Evolutionary conservation across 78 protist species (phyloP).

Genomic region (Diacronema lutheri): DNA sequence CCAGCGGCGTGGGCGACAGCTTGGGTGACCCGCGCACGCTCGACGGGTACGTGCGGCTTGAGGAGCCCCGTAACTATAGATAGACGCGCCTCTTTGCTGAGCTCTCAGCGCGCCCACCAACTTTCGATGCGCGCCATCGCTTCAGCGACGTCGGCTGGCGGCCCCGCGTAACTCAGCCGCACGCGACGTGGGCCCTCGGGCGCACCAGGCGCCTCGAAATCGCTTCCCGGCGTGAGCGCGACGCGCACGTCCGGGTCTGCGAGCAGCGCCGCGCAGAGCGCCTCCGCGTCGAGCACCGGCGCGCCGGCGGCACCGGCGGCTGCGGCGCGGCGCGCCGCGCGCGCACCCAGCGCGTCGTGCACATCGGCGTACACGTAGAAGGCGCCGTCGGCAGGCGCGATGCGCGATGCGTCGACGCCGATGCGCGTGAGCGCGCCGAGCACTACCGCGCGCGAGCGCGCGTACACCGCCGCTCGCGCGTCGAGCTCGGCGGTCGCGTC

Average conservation of each 20-base stretch:
- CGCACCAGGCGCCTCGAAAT: not conserved
- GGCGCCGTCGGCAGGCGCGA: not conserved
- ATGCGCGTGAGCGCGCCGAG: not conserved
- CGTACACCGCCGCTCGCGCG: not conserved
- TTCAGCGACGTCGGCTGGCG: not conserved
- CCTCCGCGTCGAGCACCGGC: not conserved
- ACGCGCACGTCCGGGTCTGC: not conserved
- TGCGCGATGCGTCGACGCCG: not conserved
- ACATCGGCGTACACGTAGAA: not conserved
- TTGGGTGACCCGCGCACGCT: too few relatives aligned
- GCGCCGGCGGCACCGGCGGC: too few relatives aligned
- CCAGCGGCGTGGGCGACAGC: too few relatives aligned
- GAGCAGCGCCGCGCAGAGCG: not conserved
- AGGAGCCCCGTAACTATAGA: too few relatives aligned
- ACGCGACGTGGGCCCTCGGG: not conserved
- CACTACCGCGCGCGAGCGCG: not conserved
- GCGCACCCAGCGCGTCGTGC: too few relatives aligned
- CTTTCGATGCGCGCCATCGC: not conserved
- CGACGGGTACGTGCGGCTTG: too few relatives aligned
- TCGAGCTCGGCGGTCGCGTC: not conserved
- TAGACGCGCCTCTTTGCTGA: too few relatives aligned
- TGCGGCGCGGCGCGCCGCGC: too few relatives aligned
- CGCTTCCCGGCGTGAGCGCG: not conserved
- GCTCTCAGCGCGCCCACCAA: constrained; percentile 4
- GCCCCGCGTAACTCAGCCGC: not conserved